Evolutionary conservation across 2,329 filamentous ascomycete species (phyloP).

Genomic region (Cordyceps cateniannulata): DNA sequence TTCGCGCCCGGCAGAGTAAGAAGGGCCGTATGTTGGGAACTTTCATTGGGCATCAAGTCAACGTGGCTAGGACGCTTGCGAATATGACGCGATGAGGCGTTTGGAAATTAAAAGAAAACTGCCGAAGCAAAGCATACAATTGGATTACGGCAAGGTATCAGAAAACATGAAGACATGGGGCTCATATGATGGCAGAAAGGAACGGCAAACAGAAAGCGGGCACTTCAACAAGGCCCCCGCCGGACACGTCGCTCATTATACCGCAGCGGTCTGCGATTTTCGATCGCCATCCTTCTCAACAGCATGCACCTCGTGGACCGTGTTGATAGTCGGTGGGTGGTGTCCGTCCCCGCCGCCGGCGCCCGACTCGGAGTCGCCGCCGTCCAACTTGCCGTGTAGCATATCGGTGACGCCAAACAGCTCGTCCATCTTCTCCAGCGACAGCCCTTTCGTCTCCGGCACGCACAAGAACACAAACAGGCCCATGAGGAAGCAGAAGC

Average conservation of each 20-base stretch:
- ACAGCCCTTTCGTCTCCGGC: constrained; percentile 63
- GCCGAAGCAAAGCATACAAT: not conserved
- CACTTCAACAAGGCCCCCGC: not conserved
- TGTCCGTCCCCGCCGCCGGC: no score
- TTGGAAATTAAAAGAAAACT: not conserved
- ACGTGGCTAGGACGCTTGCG: no score
- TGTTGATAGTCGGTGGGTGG: not conserved
- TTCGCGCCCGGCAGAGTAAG: no score
- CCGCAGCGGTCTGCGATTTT: not conserved
- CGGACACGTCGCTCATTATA: not conserved
- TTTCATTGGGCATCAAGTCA: no score
- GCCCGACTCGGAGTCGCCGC: constrained; percentile 23
- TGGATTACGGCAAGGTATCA: not conserved
- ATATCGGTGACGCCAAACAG: constrained; percentile 54
- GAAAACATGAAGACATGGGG: not conserved
- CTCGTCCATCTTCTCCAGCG: constrained; percentile 60
- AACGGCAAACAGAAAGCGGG: not conserved
- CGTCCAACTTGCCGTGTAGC: constrained; percentile 24
- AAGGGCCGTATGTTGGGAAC: no score
- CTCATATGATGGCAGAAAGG: not conserved
- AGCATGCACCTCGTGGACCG: constrained; percentile 1
- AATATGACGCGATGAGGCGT: no score
- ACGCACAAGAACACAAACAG: constrained; percentile 61
- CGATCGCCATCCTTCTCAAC: not conserved
- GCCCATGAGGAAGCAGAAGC: constrained; percentile 59